These are phyloP conservation scores for Brassica incana DNA, from an alignment of 345 rosid species.

Conservation along the genomic window DNA sequence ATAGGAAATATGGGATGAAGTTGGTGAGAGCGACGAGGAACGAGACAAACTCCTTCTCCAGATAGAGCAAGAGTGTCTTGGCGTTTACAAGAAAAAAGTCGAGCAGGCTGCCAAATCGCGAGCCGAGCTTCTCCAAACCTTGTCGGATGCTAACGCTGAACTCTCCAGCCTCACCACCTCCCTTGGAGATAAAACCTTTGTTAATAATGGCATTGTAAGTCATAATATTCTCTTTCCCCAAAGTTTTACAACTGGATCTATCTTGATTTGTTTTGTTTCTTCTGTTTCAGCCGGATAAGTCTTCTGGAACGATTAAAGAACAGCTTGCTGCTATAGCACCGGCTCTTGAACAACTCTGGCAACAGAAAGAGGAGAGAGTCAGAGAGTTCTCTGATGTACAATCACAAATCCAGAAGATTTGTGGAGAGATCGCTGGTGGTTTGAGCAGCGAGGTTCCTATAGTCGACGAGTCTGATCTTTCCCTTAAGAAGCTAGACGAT, in stretches of 20 bases:
- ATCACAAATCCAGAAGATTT: conserved; percentile 86
- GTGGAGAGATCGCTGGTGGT: conserved; percentile 92
- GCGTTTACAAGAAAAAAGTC: conserved; percentile 94
- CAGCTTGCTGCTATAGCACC: conserved; percentile 98
- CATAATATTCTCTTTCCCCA: not conserved
- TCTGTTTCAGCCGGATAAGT: conserved; percentile 65
- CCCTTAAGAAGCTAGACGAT: conserved; percentile 77
- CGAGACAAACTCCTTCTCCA: conserved; percentile 92
- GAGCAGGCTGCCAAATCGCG: conserved; percentile 84
- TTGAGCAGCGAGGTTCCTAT: conserved; percentile 56
- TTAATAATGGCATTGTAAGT: conserved; percentile 64
- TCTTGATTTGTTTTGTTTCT: conserved; percentile 1
- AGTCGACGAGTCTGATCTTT: conserved; percentile 86
- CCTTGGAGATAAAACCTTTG: conserved; percentile 76
- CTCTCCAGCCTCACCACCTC: conserved; percentile 77
- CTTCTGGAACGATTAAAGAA: conserved; percentile 91
- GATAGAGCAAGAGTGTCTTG: conserved; percentile 92
- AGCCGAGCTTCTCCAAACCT: conserved; percentile 81
- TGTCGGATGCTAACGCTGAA: conserved; percentile 85
- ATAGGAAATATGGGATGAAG: conserved; percentile 99
- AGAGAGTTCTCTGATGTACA: conserved; percentile 83
- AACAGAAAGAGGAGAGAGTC: conserved; percentile 94
- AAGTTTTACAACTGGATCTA: conserved; percentile 13
- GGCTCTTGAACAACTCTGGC: conserved; percentile 81
- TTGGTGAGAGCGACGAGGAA: conserved; percentile 92